A percentile compares a stretch with the other conserved stretches of the same genome.
These are phyloP conservation scores for Glonium stellatum DNA, from an alignment of 495 filamentous ascomycete genomes.

Conservation along the genomic window DNA sequence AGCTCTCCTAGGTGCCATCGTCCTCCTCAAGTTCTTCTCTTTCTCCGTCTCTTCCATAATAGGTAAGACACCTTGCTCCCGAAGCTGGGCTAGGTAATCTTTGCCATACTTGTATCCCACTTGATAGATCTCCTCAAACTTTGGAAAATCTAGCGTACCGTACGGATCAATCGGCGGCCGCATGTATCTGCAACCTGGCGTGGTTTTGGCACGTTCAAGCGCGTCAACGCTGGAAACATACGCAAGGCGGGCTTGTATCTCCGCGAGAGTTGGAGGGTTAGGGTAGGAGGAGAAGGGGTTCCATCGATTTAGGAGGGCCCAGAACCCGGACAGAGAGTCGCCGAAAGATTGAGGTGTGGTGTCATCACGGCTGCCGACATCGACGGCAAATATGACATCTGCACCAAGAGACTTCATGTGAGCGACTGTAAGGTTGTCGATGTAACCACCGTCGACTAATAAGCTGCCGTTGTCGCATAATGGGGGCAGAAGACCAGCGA, in stretches of 20 bases:
- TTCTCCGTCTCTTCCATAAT: constrained; percentile 70
- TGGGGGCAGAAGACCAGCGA: constrained; percentile 86
- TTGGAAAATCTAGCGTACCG: constrained; percentile 90
- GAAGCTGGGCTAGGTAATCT: constrained; percentile 64
- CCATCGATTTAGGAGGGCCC: constrained; percentile 91
- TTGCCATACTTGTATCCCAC: constrained; percentile 82
- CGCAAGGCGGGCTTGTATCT: constrained; percentile 90
- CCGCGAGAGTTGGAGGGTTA: constrained; percentile 89
- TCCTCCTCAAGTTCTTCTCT: constrained; percentile 80
- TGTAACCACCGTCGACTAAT: constrained; percentile 92
- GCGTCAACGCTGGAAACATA: constrained; percentile 93
- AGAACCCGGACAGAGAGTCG: constrained; percentile 90
- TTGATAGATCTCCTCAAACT: constrained; percentile 93
- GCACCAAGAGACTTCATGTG: constrained; percentile 95
- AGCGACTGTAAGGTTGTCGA: constrained; percentile 93
- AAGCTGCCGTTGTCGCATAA: constrained; percentile 95
- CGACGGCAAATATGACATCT: constrained; percentile 90
- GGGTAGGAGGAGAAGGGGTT: constrained; percentile 82
- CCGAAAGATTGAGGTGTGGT: constrained; percentile 84
- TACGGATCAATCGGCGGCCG: constrained; percentile 88
- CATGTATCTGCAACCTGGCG: constrained; percentile 87
- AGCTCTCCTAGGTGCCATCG: constrained; percentile 85
- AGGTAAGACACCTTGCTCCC: constrained; percentile 66
- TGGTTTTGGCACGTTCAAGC: constrained; percentile 83
- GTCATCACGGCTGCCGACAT: constrained; percentile 88